Evolutionary conservation across 257 asterid genomes (phyloP).

Genomic region (Anisodus acutangulus): DNA sequence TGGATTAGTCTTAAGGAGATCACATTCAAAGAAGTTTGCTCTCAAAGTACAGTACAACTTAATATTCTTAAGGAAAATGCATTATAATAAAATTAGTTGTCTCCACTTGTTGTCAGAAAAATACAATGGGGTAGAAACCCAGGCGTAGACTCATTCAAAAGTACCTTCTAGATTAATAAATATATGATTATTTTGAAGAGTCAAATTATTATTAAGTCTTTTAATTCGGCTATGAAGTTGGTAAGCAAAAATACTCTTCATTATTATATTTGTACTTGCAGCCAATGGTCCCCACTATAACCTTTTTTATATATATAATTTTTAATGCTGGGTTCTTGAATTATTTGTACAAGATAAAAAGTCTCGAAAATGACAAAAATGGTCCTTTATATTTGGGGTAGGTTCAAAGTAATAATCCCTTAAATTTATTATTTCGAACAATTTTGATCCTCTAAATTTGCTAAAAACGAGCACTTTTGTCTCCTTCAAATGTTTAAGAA

Average conservation of each 20-base stretch:
- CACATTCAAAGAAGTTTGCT: background rate
- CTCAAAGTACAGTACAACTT: background rate
- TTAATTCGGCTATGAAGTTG: conserved; percentile 27
- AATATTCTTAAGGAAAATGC: background rate
- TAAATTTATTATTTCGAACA: background rate
- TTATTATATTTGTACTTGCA: background rate
- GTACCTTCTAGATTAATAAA: background rate
- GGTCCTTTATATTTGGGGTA: background rate
- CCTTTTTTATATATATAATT: background rate
- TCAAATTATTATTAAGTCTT: conserved; percentile 20
- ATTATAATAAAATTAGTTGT: background rate
- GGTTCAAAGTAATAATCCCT: background rate
- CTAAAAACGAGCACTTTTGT: background rate
- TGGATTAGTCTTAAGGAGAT: background rate
- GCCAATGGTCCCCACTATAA: background rate
- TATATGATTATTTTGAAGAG: background rate
- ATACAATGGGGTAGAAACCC: conserved; percentile 23
- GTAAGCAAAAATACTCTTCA: background rate
- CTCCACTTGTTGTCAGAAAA: conserved; percentile 17
- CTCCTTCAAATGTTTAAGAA: background rate
- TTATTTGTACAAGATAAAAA: background rate
- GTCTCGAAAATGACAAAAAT: background rate
- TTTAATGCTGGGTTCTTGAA: background rate
- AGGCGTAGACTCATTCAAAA: conserved; percentile 19
- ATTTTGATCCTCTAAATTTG: background rate